Evolutionary conservation across 2,329 filamentous ascomycete species (phyloP), one percentile per base, ranked within the genome.

Genomic region (Piedraia hortae): DNA sequence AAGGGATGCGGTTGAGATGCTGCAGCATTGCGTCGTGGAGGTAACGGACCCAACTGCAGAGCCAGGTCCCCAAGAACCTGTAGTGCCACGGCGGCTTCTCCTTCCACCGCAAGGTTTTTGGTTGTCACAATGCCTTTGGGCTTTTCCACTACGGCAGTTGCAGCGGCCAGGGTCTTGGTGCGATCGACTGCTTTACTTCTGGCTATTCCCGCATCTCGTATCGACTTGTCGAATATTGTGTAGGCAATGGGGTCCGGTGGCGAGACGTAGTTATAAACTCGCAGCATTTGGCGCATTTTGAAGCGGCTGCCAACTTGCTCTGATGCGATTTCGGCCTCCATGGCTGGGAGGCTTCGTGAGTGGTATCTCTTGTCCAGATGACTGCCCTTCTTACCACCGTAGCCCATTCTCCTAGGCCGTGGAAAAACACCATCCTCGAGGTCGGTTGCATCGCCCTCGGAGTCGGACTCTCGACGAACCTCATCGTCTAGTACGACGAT

Each of bases 1-100:
- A n/a, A n/a, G n/a, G n/a, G n/a, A n/a, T n/a, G n/a, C n/a, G n/a
- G n/a, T n/a, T n/a, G n/a, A n/a, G n/a, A n/a, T n/a, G n/a, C n/a
- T n/a, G n/a, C n/a, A n/a, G n/a, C n/a, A n/a, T n/a, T n/a, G n/a
- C n/a, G n/a, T n/a, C n/a, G n/a, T n/a, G n/a, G n/a, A n/a, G n/a
- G n/a, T n/a, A n/a, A n/a, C n/a, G n/a, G n/a, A n/a, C n/a, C n/a
- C n/a, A n/a, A n/a, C n/a, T n/a, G n/a, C n/a, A n/a, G n/a, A 6
- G 34, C 34, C 16, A 39, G 29, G 16, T 37, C 35, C 13, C 34
- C 32, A 10, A 40, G 28, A 9, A 38, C 12, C 22, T 40, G 36
- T 16, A 54, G 34, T 12, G 45, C 43, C 13, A 38, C 28, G 4
- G 49, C 49, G 22, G 49, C 36, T 12, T 47, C 46, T n/a, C n/a